phyloP scores from a whole-genome alignment of 768 basidiomycete species.

The Plicaturopsis crispa region DNA sequence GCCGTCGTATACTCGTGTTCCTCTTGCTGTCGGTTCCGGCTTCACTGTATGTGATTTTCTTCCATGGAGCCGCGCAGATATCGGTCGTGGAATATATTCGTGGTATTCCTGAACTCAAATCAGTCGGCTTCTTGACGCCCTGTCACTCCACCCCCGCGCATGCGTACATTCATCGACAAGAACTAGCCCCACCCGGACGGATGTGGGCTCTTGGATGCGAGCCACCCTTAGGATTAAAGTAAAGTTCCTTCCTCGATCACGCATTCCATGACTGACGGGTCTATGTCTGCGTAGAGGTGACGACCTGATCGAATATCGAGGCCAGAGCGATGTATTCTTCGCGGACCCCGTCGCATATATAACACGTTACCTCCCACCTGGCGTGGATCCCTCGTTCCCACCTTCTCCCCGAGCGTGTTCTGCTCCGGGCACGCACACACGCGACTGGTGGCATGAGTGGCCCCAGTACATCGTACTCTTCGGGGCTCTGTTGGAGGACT shows the following conservation, averaged over 20 bases:
- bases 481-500: conserved; percentile 57
- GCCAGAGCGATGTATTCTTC: conserved; percentile 83
- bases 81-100: conserved; percentile 65
- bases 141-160: conserved; percentile 96
- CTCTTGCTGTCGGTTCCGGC: conserved; percentile 51
- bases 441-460: conserved; percentile 64
- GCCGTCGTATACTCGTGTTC: conserved; percentile 30
- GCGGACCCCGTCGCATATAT: conserved; percentile 63
- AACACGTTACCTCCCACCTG: conserved; percentile 51
- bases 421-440: conserved; percentile 31
- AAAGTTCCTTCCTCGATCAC: no score
- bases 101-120: conserved; percentile 37
- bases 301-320: conserved; percentile 50
- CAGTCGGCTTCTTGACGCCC: conserved; percentile 84
- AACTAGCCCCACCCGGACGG: conserved; percentile 44
- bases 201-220: conserved; percentile 91
- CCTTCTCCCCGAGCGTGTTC: conserved; percentile 49
- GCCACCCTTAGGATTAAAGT: conserved; percentile 81
- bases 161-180: conserved; percentile 70
- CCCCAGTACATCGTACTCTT: conserved; percentile 81
- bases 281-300: conserved; percentile 34
- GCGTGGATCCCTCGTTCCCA: conserved; percentile 59
- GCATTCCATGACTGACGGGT: no score
- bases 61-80: conserved; percentile 79
- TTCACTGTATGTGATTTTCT: conserved; percentile 60